Evolutionary conservation across 768 basidiomycete genomes (phyloP).

Genomic region (Hydnomerulius pinastri): DNA sequence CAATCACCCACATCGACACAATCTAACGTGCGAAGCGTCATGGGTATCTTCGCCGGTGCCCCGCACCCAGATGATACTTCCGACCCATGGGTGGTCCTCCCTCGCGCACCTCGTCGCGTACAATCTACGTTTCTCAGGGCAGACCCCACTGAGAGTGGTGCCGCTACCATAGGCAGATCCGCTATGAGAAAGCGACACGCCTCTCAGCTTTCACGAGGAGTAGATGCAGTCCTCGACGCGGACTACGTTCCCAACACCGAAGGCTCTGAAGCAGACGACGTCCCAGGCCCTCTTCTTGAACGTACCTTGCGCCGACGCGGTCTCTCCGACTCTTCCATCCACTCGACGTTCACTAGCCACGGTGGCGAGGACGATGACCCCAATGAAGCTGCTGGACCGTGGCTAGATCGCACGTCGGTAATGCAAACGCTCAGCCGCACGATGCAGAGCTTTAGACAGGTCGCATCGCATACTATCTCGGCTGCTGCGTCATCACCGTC

Average conservation of each 20-base stretch:
- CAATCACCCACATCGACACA: constrained; percentile 11
- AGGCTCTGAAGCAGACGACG: constrained; percentile 43
- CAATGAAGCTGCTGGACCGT: constrained; percentile 20
- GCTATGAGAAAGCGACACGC: constrained; percentile 15
- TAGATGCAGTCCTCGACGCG: constrained; percentile 79
- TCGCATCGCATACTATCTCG: constrained; percentile 31
- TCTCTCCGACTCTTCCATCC: constrained; percentile 90
- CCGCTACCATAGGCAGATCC: constrained; percentile 26
- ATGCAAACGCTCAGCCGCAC: constrained; percentile 55
- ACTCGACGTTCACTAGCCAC: constrained; percentile 74
- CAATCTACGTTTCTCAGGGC: constrained; percentile 22
- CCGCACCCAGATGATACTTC: constrained; percentile 44
- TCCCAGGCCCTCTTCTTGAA: constrained; percentile 56
- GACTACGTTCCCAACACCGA: constrained; percentile 32
- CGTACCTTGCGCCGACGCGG: constrained; percentile 76
- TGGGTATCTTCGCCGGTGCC: constrained; percentile 94
- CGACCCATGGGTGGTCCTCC: constrained; percentile 78
- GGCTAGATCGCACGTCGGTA: constrained; percentile 49
- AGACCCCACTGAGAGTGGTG: constrained; percentile 24
- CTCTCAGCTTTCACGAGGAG: constrained; percentile 56
- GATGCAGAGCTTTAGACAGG: constrained; percentile 49
- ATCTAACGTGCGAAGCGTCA: constrained; percentile 45
- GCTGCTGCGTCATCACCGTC: constrained; percentile 15
- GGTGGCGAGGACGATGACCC: constrained; percentile 33
- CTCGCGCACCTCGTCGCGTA: constrained; percentile 38